Evolutionary conservation across 306 rosid genomes (phyloP), one percentile per base, ranked within the genome.

Genomic region (Glycyrrhiza uralensis): DNA sequence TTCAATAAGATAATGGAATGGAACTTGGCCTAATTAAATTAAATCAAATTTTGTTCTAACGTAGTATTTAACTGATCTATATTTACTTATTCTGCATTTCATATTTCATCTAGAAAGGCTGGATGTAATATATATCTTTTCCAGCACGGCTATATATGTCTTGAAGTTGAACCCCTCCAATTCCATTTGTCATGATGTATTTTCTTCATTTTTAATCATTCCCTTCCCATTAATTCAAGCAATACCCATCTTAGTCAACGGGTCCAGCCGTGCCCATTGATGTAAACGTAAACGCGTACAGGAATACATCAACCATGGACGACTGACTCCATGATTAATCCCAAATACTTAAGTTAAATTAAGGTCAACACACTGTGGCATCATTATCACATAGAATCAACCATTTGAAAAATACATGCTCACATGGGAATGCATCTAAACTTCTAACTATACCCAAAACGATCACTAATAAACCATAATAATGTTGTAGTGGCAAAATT

Each of bases 231-330:
- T 4, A 79, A 33, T 72, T 47, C 35, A 63, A 54, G 3, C 13
- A 52, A 39, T 8, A 49, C 39, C 38, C 13, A 4, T 15, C 7
- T 17, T 7, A 41, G 69, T 81, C 81, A 81, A 61, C 41, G 20
- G 69, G 61, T 41, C 79, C 20, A 47, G 62, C 62, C 69, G 55
- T 65, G 78, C 47, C 47, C 60, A 51, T 71, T 24, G 4, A 52
- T 14, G 77, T 41, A 39, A 81, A 50, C 79, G 85, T 29, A 51
- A 83, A 60, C 82, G 87, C 81, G 79, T 76, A 11, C 5, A 29
- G 28, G 17, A 42, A 19, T 14, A 36, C 19, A n/a, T 32, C 78
- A 15, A 63, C 32, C 75, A 7, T 33, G 0, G 79, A 66, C 56
- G 79, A 66, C 56, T 17, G 38, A 56, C 75, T 74, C 69, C 56